These are phyloP conservation scores for Xylaria scruposa DNA, from an alignment of 495 filamentous ascomycete genomes.

Conservation along the genomic window DNA sequence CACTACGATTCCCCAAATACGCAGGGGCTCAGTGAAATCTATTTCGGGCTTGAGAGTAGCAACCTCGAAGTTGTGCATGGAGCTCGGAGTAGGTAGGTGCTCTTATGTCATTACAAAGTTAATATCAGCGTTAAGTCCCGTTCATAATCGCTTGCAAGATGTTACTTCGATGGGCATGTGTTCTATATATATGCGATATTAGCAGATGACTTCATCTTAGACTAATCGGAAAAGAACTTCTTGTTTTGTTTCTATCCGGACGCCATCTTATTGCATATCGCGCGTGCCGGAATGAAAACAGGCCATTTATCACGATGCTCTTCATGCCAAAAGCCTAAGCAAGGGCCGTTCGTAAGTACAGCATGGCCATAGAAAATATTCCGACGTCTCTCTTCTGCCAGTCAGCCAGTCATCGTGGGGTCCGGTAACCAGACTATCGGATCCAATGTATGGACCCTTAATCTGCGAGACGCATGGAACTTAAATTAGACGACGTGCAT, in stretches of 20 bases:
- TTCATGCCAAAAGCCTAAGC: not conserved
- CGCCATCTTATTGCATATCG: not conserved
- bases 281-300: not conserved
- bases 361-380: constrained; percentile 1
- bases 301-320: not conserved
- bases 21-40: no score
- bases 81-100: not conserved
- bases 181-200: not conserved
- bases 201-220: not conserved
- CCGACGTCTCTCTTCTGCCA: not conserved
- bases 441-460: constrained; percentile 13
- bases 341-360: not conserved
- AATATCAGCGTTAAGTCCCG: no score
- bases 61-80: not conserved
- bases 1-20: no score
- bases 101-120: not conserved
- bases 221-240: not conserved
- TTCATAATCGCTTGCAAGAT: no score
- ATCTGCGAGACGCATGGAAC: constrained; percentile 14
- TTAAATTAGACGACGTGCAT: constrained; percentile 20
- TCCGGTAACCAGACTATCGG: constrained; percentile 21
- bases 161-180: not conserved
- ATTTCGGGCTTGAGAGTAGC: not conserved
- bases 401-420: constrained; percentile 20
- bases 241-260: not conserved